These are phyloP conservation scores for Alternaria infectoria DNA, from an alignment of 2,329 filamentous ascomycete species.

Conservation along the genomic window DNA sequence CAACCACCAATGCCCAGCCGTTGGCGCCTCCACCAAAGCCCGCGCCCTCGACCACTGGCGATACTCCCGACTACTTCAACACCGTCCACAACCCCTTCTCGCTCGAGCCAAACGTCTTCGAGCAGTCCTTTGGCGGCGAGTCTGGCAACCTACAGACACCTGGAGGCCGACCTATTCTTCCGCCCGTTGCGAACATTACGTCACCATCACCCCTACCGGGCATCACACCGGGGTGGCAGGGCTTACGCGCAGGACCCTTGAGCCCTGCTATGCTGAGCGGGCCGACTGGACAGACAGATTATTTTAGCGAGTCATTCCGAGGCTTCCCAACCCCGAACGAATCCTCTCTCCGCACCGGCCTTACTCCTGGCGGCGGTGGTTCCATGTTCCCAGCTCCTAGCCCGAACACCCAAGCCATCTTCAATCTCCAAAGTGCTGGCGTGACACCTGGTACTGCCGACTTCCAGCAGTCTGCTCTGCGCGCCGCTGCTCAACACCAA, in stretches of 20 bases:
- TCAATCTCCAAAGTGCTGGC: slow-evolving; percentile 78
- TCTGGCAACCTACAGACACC: slow-evolving; percentile 71
- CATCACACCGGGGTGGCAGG: slow-evolving; percentile 81
- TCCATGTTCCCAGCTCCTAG: slow-evolving; percentile 96
- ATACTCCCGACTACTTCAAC: slow-evolving; percentile 60
- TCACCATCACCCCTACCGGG: slow-evolving; percentile 83
- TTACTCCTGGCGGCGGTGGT: slow-evolving; percentile 92
- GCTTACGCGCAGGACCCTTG: slow-evolving; percentile 86
- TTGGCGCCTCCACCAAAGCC: slow-evolving; percentile 61
- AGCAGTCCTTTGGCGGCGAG: slow-evolving; percentile 79
- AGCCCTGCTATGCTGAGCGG: slow-evolving; percentile 98
- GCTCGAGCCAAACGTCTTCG: slow-evolving; percentile 94
- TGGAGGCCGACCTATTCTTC: slow-evolving; percentile 74
- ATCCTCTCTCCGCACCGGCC: slow-evolving; percentile 85
- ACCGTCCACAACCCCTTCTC: slow-evolving; percentile 63
- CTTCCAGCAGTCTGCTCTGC: slow-evolving; percentile 92
- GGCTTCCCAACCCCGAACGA: slow-evolving; percentile 96
- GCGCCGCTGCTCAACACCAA: slow-evolving; percentile 64
- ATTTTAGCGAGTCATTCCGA: slow-evolving; percentile 84
- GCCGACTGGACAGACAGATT: slow-evolving; percentile 73
- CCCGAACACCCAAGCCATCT: slow-evolving; percentile 83
- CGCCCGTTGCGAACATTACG: slow-evolving; percentile 87
- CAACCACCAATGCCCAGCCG: slow-evolving; percentile 53
- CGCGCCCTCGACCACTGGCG: slow-evolving; percentile 47
- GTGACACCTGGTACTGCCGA: slow-evolving; percentile 91